phyloP scores from a whole-genome alignment of 352 stramenopile genomes.

The Pythium diclinum region DNA sequence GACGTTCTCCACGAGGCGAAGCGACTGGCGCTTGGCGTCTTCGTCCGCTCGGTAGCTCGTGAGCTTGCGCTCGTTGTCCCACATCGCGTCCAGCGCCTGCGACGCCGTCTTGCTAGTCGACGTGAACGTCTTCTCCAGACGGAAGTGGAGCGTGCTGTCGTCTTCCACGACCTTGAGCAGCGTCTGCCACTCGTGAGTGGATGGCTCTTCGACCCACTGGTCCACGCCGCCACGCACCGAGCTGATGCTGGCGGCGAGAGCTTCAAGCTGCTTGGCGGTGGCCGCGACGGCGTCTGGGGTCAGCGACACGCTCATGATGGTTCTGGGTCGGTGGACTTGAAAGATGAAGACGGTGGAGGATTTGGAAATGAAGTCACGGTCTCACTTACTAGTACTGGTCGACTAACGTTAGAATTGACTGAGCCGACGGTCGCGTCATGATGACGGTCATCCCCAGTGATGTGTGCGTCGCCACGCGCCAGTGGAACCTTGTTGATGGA shows the following conservation, averaged over 20 bases:
- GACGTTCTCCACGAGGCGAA: background rate
- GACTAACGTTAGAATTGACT: too few species aligned
- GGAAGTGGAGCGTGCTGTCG: background rate
- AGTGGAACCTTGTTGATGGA: too few species aligned
- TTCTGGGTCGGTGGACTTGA: background rate
- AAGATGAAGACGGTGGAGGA: background rate
- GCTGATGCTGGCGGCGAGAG: background rate
- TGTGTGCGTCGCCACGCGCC: background rate
- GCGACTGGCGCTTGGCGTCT: background rate
- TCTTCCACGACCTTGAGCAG: background rate
- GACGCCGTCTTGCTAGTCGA: background rate
- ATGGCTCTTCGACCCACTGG: background rate
- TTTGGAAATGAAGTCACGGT: background rate
- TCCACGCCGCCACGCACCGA: background rate
- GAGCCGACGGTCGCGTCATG: background rate
- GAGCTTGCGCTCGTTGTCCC: constrained; percentile 1
- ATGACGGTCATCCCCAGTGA: background rate
- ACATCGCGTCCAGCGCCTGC: background rate
- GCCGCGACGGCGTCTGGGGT: background rate
- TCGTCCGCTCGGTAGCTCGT: background rate
- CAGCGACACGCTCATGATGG: background rate
- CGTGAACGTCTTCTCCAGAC: background rate
- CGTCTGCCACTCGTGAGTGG: background rate
- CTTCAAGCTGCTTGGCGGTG: background rate
- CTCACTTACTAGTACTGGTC: too few species aligned